Conservation (phyloP, 805 yeast genomes). For the Saccharomycopsis olivae region DNA sequence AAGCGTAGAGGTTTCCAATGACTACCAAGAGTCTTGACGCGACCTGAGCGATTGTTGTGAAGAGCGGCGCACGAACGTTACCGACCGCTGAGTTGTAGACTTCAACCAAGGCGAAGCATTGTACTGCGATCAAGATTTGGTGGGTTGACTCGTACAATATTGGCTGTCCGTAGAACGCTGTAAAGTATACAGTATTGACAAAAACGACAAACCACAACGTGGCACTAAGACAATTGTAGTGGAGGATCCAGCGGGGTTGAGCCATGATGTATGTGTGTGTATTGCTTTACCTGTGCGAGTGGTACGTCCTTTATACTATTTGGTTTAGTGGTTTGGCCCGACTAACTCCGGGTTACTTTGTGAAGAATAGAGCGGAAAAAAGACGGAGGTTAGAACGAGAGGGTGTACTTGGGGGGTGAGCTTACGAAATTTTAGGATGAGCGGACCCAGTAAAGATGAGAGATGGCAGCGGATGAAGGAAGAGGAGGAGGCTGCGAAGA, state of each 20-base stretch:
- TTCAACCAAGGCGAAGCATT: constrained; percentile 72
- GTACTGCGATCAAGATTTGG: constrained; percentile 52
- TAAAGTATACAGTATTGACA: constrained; percentile 30
- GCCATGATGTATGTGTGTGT: too few species aligned
- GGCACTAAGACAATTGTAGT: constrained; percentile 45
- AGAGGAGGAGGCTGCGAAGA: constrained; percentile 14
- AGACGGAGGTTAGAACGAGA: too few species aligned
- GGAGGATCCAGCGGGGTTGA: constrained; percentile 25
- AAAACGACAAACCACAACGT: constrained; percentile 44
- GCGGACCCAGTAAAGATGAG: too few species aligned
- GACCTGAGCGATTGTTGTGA: constrained; percentile 83
- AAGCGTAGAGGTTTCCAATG: constrained; percentile 65
- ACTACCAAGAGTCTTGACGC: constrained; percentile 75
- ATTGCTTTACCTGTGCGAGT: too few species aligned
- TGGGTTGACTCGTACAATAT: constrained; percentile 49
- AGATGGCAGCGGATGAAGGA: neutral
- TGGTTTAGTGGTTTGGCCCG: too few species aligned
- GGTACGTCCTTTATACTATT: too few species aligned
- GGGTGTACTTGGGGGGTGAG: too few species aligned
- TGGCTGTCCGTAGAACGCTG: constrained; percentile 48
- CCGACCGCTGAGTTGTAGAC: constrained; percentile 70
- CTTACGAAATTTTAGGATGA: too few species aligned
- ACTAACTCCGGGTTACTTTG: too few species aligned
- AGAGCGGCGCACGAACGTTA: constrained; percentile 71
- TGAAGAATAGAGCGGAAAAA: too few species aligned